Conservation (phyloP, 495 filamentous ascomycete species). For the Trichocladium antarcticum region DNA sequence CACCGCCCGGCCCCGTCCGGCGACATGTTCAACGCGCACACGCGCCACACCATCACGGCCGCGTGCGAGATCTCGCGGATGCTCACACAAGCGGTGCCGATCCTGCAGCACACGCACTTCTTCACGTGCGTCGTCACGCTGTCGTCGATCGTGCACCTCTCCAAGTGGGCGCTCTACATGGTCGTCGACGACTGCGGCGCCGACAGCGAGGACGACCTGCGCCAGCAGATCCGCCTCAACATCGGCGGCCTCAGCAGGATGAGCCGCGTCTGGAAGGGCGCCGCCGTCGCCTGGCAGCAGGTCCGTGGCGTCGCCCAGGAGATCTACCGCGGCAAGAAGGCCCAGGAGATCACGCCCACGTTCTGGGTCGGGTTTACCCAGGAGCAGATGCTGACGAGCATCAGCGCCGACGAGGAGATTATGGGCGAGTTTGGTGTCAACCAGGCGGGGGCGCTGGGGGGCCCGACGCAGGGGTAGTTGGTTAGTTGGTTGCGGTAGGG, state of each 20-base stretch:
- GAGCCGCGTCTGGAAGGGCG: constrained; percentile 66
- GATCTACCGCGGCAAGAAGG: constrained; percentile 47
- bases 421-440: constrained; percentile 34
- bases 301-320: constrained; percentile 61
- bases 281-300: constrained; percentile 58
- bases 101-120: constrained; percentile 73
- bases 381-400: constrained; percentile 44
- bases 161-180: constrained; percentile 47
- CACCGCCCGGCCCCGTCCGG: constrained; percentile 43
- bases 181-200: constrained; percentile 36
- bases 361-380: constrained; percentile 45
- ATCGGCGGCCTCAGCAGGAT: constrained; percentile 72
- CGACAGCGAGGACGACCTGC: constrained; percentile 63
- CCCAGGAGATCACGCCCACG: constrained; percentile 38
- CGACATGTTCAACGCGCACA: constrained; percentile 56
- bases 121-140: constrained; percentile 78
- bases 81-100: constrained; percentile 61
- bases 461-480: background rate
- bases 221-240: constrained; percentile 67
- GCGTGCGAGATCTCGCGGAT: constrained; percentile 68
- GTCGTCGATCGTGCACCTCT: constrained; percentile 50
- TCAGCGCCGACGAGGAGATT: constrained; percentile 43
- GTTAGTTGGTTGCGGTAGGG: background rate
- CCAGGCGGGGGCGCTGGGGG: background rate
- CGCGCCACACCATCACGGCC: constrained; percentile 66